Evolutionary conservation across 108 stramenopile genomes (phyloP), one percentile per base, ranked within the genome.

Genomic region (Nitzschia sp.): DNA sequence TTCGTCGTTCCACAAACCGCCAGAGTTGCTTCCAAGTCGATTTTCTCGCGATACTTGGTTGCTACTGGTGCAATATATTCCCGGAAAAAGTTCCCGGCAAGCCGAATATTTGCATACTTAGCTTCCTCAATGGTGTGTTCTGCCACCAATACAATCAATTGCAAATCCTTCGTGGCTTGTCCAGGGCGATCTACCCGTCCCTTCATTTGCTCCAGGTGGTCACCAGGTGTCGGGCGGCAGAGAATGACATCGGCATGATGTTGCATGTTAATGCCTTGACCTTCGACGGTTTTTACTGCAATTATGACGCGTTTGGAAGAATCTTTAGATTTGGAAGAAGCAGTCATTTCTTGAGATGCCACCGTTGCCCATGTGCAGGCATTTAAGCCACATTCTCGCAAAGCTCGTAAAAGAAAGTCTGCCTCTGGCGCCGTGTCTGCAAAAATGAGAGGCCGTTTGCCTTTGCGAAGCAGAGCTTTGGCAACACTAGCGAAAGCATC

Each of bases 121-220:
- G 53, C 53, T 54, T 54, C 53, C 53, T 54, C 53, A 54, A 54
- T 54, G 23, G 53, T 54, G 53, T 54, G 53, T 25, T 54, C 53
- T 5, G 53, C 53, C 23, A 54, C 18, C 24, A 54, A 24, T 8
- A 54, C 53, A 15, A 54, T n/a, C 8, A 54, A n/a, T 6, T 17
- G 53, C 18, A 54, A n/a, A 21, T 54, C 23, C 53, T 54, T 54
- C 24, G 19, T 25, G 53, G 53, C n/a, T 25, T 54, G 53, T 6
- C 53, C 53, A 17, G 53, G 53, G 6, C 53, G 53, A 25, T 54
- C 53, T 6, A 54, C 18, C 6, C 53, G 53, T 6, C 53, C 53
- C 18, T 54, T 54, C 53, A 54, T 54, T 54, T 54, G 53, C 18
- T 54, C 53, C 19, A 54, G 53, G 24, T 24, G 53, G 53, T 54